Percentiles rank a stretch among this genome's conserved stretches.
Conservation (phyloP, 441 rosid species). For the Jatropha podagrica region DNA sequence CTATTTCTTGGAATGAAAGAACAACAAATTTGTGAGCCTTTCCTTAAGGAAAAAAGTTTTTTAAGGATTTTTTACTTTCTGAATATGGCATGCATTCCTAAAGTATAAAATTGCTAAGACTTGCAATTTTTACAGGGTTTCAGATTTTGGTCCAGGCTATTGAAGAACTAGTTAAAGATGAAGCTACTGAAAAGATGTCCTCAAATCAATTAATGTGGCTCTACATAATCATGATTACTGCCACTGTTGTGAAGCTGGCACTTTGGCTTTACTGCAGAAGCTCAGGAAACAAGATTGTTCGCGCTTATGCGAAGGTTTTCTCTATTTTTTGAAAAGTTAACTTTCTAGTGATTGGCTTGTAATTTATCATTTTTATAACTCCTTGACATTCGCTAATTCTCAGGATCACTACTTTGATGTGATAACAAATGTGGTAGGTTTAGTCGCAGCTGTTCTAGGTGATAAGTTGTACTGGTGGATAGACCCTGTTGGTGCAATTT, state of each 20-base stretch:
- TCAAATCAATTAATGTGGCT: constrained; percentile 56
- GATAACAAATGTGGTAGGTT: constrained; percentile 72
- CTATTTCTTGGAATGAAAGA: background rate
- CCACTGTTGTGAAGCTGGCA: constrained; percentile 63
- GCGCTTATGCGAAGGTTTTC: constrained; percentile 83
- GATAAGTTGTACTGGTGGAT: constrained; percentile 78
- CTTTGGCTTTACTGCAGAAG: constrained; percentile 83
- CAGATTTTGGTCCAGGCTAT: constrained; percentile 70
- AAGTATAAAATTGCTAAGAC: background rate
- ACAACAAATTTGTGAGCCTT: background rate
- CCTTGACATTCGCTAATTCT: constrained; percentile 2
- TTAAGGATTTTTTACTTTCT: too few species aligned
- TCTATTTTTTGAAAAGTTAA: background rate
- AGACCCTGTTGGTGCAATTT: constrained; percentile 76
- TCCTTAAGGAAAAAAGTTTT: too few species aligned
- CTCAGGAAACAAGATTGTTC: constrained; percentile 74
- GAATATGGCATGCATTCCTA: background rate
- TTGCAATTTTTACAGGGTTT: constrained; percentile 48
- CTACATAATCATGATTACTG: constrained; percentile 68
- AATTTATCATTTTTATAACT: background rate
- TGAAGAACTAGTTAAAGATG: constrained; percentile 49
- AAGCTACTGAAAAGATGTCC: constrained; percentile 47
- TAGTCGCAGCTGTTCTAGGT: constrained; percentile 74
- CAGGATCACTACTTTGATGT: constrained; percentile 93
- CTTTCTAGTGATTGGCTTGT: background rate